phyloP scores from a whole-genome alignment of 2,329 filamentous ascomycete species.

The Venturia aucupariae region DNA sequence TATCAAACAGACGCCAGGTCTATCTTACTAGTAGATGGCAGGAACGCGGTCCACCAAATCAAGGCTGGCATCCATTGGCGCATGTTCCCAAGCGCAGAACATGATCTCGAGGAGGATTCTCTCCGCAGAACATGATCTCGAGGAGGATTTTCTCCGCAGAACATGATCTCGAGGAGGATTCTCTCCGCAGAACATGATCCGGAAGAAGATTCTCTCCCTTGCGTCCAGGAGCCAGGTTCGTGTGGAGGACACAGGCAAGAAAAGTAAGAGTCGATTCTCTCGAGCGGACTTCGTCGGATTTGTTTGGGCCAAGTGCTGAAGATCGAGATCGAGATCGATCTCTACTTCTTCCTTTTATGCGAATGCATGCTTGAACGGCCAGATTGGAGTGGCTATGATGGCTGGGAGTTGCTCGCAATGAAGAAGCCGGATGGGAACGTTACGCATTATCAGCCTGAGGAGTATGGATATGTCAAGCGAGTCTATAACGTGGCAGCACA shows the following conservation, averaged over 20 bases:
- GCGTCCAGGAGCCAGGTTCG: not conserved
- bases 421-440: not conserved
- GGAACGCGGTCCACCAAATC: not conserved
- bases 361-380: not conserved
- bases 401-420: not conserved
- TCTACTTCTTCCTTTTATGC: not conserved
- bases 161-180: not conserved
- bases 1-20: too few species aligned
- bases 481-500: not conserved
- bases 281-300: not conserved
- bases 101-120: not conserved
- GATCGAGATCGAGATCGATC: not conserved
- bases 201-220: not conserved
- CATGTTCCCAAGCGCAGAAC: not conserved
- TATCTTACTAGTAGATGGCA: too few species aligned
- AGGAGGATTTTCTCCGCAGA: not conserved
- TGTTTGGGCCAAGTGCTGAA: not conserved
- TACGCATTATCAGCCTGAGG: not conserved
- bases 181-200: not conserved
- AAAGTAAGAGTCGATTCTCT: too few species aligned
- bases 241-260: too few species aligned
- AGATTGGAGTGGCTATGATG: not conserved
- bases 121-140: not conserved
- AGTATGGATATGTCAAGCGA: not conserved
- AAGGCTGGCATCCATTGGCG: not conserved